These are phyloP conservation scores for Amanita polypyramis DNA, from an alignment of 768 basidiomycete species.

Conservation along the genomic window DNA sequence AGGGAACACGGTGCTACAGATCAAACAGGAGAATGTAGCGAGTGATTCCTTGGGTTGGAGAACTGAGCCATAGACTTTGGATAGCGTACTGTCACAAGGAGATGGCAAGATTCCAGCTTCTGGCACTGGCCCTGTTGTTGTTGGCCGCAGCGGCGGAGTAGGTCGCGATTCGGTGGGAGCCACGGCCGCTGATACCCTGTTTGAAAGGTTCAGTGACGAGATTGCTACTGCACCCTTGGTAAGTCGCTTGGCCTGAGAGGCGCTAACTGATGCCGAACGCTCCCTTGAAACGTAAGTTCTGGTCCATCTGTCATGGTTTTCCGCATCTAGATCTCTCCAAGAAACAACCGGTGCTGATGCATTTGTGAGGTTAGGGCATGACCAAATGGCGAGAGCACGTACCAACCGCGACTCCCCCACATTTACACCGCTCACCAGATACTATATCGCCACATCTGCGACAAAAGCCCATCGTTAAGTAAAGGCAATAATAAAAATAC, in stretches of 20 bases:
- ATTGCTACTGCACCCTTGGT: slow-evolving; percentile 28
- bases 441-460: slow-evolving; percentile 82
- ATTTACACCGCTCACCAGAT: slow-evolving; percentile 57
- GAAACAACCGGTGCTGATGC: slow-evolving; percentile 54
- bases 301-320: slow-evolving; percentile 62
- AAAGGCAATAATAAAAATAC: slow-evolving; percentile 7
- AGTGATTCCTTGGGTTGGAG: slow-evolving; percentile 71
- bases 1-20: slow-evolving; percentile 55
- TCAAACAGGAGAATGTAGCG: slow-evolving; percentile 55
- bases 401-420: slow-evolving; percentile 76
- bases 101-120: slow-evolving; percentile 55
- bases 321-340: slow-evolving; percentile 40
- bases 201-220: slow-evolving; percentile 26
- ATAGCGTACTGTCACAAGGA: slow-evolving; percentile 44
- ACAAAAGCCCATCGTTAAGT: slow-evolving; percentile 64
- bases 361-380: slow-evolving; percentile 1
- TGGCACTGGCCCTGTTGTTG: slow-evolving; percentile 39
- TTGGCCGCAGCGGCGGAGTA: slow-evolving; percentile 48
- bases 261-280: slow-evolving; percentile 15
- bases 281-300: slow-evolving; percentile 62
- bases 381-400: slow-evolving; percentile 19
- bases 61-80: slow-evolving; percentile 81
- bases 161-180: slow-evolving; percentile 34
- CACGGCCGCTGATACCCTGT: slow-evolving; percentile 40
- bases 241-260: slow-evolving; percentile 34